phyloP scores from a whole-genome alignment of 2,329 filamentous ascomycete species.

The Elsinoe arachidis region DNA sequence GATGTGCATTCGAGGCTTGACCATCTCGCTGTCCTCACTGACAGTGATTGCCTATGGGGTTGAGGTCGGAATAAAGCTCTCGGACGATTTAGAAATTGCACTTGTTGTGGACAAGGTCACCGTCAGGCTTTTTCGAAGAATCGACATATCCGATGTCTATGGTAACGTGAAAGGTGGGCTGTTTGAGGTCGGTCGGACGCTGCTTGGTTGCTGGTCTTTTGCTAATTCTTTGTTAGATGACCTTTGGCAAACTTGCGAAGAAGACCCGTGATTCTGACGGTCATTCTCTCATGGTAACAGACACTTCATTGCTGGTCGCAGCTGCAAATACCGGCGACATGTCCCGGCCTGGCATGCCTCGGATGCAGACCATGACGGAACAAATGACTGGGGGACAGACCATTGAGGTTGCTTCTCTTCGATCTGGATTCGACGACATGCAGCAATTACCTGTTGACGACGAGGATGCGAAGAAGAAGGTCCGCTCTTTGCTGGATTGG shows the following conservation, averaged over 20 bases:
- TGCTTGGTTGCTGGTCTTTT: no score
- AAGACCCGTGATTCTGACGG: constrained; percentile 30
- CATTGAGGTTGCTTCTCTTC: constrained; percentile 30
- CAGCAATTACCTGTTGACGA: constrained; percentile 39
- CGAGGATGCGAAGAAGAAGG: constrained; percentile 35
- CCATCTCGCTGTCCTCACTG: constrained; percentile 42
- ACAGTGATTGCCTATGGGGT: constrained; percentile 45
- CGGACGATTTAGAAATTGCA: constrained; percentile 46
- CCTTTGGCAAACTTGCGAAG: constrained; percentile 34
- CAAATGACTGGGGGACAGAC: constrained; percentile 33
- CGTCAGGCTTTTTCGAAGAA: constrained; percentile 41
- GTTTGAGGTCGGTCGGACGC: constrained; percentile 25
- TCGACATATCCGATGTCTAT: constrained; percentile 46
- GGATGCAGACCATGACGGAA: constrained; percentile 16
- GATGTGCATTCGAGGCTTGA: constrained; percentile 45
- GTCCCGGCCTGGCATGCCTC: neutral
- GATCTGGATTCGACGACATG: constrained; percentile 32
- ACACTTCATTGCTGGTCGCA: constrained; percentile 40
- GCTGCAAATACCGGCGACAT: constrained; percentile 26
- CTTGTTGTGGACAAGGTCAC: constrained; percentile 43
- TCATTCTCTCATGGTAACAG: constrained; percentile 34
- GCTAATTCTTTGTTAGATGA: constrained; percentile 28
- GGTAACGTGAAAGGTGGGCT: constrained; percentile 48
- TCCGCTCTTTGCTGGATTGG: constrained; percentile 33
- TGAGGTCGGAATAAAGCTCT: constrained; percentile 45